Base-by-base conservation (phyloP, 2,329 filamentous ascomycete species). In the Drechslera avenae region DNA sequence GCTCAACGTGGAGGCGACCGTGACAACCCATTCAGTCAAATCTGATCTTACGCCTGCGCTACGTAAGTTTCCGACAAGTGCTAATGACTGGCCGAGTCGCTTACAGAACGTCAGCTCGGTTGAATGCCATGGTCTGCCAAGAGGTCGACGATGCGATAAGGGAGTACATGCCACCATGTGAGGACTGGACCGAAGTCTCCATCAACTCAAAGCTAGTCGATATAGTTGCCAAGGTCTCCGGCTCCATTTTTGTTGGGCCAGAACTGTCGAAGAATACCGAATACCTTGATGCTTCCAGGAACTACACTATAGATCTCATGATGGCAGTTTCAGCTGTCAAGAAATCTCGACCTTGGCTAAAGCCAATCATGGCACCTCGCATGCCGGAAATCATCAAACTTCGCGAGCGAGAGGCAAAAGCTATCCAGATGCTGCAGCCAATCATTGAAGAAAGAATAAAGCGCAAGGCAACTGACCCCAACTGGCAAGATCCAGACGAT, bases 401-500 rank as follows among this genome's bases (percentile, higher is more conserved):
- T 12, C 52, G 56, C 6, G 36, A 64, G 13, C 37, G 60, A 16
- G 62, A 66, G 36, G 36, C 54, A 28, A 33, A 43, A 21, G 54
- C 60, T 2, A 35, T 43, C 10, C 41, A 54, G 0, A 51, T 62
- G 14, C 42, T 73, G 6, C 19, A 46, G 3, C 71, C 69, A 1
- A 57, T 73, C n/a, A 46, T 72, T 4, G 19, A 56, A 14, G 59
- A 61, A 10, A 57, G 69, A n/a, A 41, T 50, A 2, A 46, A 62
- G 5, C 64, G 63, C 9, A 56, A 57, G 28, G 59, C 60, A 19
- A 60, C 62, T 5, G 59, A 71, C 23, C 63, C 63, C 0, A 58
- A 66, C 13, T 73, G 66, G 52, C 50, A 71, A 44, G 66, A 63
- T 32, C 70, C 68, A 4, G 65, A 74, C 32, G 74, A 76, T 41